Conservation (phyloP, 2,329 filamentous ascomycete species). For the Trichoderma endophyticum region DNA sequence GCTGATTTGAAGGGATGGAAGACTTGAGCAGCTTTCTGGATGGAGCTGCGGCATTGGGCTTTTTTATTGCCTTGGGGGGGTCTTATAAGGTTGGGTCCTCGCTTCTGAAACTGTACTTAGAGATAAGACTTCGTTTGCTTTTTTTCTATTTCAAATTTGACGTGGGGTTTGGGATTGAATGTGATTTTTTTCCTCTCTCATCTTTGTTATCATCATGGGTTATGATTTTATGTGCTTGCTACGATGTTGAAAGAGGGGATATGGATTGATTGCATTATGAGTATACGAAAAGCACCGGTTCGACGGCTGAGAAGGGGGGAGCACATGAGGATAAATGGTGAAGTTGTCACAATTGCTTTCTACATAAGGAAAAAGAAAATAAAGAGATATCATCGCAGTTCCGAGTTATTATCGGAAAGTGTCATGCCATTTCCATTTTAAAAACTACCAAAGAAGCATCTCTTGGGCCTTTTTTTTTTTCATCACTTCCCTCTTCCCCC, state of each 20-base stretch:
- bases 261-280: neutral
- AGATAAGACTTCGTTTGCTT: conserved; percentile 3
- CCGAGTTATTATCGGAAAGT: conserved; percentile 17
- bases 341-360: conserved; percentile 15
- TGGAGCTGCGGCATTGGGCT: neutral
- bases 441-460: conserved; percentile 21
- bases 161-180: neutral
- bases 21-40: neutral
- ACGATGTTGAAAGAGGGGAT: neutral
- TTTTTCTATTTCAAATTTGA: neutral
- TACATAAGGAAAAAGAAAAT: conserved; percentile 12
- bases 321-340: neutral
- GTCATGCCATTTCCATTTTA: conserved; percentile 29
- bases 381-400: conserved; percentile 8
- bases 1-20: neutral
- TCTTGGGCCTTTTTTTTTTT: conserved; percentile 5
- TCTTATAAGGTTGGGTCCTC: neutral
- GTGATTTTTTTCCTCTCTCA: neutral
- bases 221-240: neutral
- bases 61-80: neutral
- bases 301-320: neutral
- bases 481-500: neutral
- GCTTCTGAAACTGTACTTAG: neutral
- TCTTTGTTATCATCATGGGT: neutral
- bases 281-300: neutral